Evolutionary conservation across 2,329 filamentous ascomycete genomes (phyloP).

Genomic region (Hyphodiscus sp.): DNA sequence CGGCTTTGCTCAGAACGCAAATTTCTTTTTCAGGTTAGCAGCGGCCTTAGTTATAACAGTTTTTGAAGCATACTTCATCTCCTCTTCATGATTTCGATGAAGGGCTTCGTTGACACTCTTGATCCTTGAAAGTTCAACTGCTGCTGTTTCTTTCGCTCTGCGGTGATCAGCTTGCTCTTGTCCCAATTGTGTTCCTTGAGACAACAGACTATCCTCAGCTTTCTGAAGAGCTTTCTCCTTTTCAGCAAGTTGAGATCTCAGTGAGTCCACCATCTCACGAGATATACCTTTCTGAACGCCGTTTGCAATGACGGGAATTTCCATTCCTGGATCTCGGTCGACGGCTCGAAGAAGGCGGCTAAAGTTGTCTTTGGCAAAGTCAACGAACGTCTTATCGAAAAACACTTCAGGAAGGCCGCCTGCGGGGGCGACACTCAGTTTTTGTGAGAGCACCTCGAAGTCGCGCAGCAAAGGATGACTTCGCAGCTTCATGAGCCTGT

Average conservation of each 20-base stretch:
- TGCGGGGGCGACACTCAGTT: constrained; percentile 44
- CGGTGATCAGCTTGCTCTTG: constrained; percentile 70
- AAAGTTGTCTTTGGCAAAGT: constrained; percentile 95
- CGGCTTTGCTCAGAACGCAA: constrained; percentile 30
- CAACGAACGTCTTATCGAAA: constrained; percentile 80
- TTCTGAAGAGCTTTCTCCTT: constrained; percentile 51
- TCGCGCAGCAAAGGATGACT: constrained; percentile 75
- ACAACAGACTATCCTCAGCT: constrained; percentile 38
- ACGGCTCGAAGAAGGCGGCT: constrained; percentile 77
- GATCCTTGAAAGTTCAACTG: constrained; percentile 43
- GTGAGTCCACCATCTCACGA: constrained; percentile 82
- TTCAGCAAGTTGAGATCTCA: constrained; percentile 71
- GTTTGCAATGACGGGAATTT: constrained; percentile 74
- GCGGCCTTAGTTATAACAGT: not conserved
- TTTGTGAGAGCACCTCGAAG: constrained; percentile 79
- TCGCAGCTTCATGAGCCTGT: constrained; percentile 71
- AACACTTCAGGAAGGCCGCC: constrained; percentile 69
- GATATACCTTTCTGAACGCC: constrained; percentile 85
- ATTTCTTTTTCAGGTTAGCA: constrained; percentile 24
- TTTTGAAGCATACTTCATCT: constrained; percentile 43
- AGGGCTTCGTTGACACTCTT: constrained; percentile 58
- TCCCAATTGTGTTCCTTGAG: constrained; percentile 50
- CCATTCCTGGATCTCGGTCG: constrained; percentile 82
- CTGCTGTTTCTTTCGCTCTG: constrained; percentile 52
- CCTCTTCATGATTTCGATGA: constrained; percentile 63